Conservation (phyloP, 2,329 filamentous ascomycete genomes). For the Aspergillus jensenii region DNA sequence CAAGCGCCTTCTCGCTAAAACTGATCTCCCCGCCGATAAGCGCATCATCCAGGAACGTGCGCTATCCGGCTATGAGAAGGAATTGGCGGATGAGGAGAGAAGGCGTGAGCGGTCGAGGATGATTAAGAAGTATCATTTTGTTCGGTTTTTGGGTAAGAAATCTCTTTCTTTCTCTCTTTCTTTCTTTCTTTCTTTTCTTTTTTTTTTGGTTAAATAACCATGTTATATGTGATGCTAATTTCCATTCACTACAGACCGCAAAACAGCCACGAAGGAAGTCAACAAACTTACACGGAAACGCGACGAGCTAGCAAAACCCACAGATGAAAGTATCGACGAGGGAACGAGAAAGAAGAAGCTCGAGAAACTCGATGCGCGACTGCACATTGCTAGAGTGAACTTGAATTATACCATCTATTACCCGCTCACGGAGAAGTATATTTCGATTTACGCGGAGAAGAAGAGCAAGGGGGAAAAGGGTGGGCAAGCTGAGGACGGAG, state of each 20-base stretch:
- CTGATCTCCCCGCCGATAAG: conserved; percentile 54
- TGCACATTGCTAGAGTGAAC: conserved; percentile 56
- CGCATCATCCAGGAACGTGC: conserved; percentile 61
- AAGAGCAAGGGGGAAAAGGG: conserved; percentile 19
- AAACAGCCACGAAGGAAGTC: conserved; percentile 42
- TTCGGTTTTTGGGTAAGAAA: conserved; percentile 59
- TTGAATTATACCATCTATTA: conserved; percentile 64
- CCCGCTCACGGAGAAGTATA: conserved; percentile 60
- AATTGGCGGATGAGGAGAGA: conserved; percentile 51
- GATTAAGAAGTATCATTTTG: conserved; percentile 64
- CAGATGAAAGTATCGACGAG: conserved; percentile 21
- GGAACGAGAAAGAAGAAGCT: conserved; percentile 25
- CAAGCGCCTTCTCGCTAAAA: conserved; percentile 51
- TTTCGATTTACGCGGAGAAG: conserved; percentile 52
- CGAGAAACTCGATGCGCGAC: conserved; percentile 30
- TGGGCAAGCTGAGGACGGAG: conserved; percentile 19
- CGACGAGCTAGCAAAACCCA: conserved; percentile 36
- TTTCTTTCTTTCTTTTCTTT: background rate
- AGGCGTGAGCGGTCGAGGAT: conserved; percentile 54
- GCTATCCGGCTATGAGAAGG: conserved; percentile 55
- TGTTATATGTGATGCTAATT: conserved; percentile 10
- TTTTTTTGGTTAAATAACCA: background rate
- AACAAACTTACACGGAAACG: conserved; percentile 37
- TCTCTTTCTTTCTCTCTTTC: background rate
- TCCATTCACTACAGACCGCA: conserved; percentile 33